Evolutionary conservation across 140 eudicot species (phyloP), one percentile per base, ranked within the genome.

Genomic region (Ambrosia hybrid): DNA sequence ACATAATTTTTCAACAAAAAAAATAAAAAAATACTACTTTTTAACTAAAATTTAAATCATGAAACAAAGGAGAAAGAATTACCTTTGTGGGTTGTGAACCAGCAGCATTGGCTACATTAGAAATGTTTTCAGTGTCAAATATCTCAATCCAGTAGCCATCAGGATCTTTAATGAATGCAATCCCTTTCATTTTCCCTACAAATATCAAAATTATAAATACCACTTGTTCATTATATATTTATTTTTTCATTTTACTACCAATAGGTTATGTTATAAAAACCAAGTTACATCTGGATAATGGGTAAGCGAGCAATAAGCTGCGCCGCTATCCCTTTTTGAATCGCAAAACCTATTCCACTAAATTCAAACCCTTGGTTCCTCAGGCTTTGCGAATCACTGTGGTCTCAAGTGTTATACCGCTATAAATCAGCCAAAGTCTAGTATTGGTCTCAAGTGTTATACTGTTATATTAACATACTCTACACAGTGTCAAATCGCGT

Each of bases 81-180:
- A 76, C 75, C 70, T 76, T 61, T 48, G 45, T 39, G 1, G 52
- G 41, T 76, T 66, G 36, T 82, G 81, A 75, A 68, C 75, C 78
- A 86, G 95, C 88, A 71, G 60, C 80, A 57, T 30, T 65, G 62
- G 84, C 84, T 30, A 80, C 76, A 67, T 73, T 67, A 62, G 69
- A 71, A 68, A 92, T 89, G 12, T 65, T 75, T 11, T 69, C 76
- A 30, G 78, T 57, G 86, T 89, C 98, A 51, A 92, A 89, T 70
- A 92, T 89, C 74, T 92, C 96, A 38, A 92, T 92, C 91, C 96
- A 87, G 76, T 92, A 92, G 78, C 96, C 98, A 80, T 92, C 98
- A n/a, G 98, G 98, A 83, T 92, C 98, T 85, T 86, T 87, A 34
- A 92, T 83, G 78, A 92, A 92, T 4, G 95, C 96, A 69, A 92